phyloP scores from a whole-genome alignment of 371 early-diverging fungal genomes.

The Caulochytrium protostelioides region DNA sequence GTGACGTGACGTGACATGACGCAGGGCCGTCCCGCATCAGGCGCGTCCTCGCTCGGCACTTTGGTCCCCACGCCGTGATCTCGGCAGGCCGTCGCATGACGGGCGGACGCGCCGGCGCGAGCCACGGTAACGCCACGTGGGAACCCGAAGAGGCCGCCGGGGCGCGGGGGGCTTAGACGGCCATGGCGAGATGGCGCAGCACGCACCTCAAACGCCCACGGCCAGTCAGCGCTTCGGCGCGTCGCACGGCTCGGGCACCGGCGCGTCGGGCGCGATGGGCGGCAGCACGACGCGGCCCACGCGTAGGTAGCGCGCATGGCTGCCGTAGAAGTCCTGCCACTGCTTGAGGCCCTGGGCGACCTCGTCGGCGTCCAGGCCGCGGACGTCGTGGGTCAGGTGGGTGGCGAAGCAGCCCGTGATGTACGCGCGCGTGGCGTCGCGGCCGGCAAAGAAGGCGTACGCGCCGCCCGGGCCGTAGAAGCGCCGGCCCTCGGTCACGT shows the following conservation, averaged over 20 bases:
- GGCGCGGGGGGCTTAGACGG: too few relatives aligned
- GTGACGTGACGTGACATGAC: too few relatives aligned
- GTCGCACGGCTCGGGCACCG: conserved; percentile 50
- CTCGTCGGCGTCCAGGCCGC: conserved; percentile 51
- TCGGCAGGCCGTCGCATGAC: too few relatives aligned
- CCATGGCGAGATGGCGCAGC: too few relatives aligned
- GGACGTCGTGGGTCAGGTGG: conserved; percentile 76
- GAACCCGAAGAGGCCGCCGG: too few relatives aligned
- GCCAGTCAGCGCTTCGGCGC: too few relatives aligned
- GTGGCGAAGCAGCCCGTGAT: conserved; percentile 76
- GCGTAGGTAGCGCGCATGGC: conserved; percentile 56
- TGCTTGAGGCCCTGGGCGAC: conserved; percentile 47
- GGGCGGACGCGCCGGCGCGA: too few relatives aligned
- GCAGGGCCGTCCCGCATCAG: too few relatives aligned
- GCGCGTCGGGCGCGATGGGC: conserved; percentile 54
- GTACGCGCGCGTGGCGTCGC: conserved; percentile 73
- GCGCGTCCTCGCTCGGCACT: too few relatives aligned
- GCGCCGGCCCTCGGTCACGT: conserved; percentile 41
- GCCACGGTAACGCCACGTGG: too few relatives aligned
- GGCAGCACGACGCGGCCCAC: conserved; percentile 61
- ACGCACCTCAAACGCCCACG: too few relatives aligned
- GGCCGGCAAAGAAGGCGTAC: conserved; percentile 55
- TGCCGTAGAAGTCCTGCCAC: conserved; percentile 72
- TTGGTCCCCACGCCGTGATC: too few relatives aligned
- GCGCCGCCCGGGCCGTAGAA: conserved; percentile 45